Base-by-base conservation (phyloP, 2,329 filamentous ascomycete species). In the Phyllosticta citriasiana region DNA sequence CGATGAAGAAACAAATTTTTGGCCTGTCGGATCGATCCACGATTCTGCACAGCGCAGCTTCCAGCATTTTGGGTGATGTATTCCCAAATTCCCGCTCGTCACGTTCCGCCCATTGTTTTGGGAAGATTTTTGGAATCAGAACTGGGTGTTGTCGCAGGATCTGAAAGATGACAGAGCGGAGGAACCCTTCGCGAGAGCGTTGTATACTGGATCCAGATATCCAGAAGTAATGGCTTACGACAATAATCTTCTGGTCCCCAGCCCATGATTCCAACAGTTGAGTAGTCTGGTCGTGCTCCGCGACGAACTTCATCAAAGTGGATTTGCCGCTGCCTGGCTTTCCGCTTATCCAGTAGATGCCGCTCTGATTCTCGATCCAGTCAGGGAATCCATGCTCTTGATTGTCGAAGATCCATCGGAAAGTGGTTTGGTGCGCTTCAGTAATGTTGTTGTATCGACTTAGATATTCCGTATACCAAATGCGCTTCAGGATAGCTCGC, bases 311-410 rank as follows among this genome's bases (percentile, higher is more conserved):
- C 74, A 80, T 77, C n/a, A 80, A 61, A 0, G 76, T 79, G 0
- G 77, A 79, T 61, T 80, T 80, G 4, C 78, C 78, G 14, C 76
- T 75, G 0, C 78, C 78, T 0, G 77, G 72, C 55, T 78, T 80
- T 1, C 78, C 78, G 22, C 71, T 72, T 16, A 79, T 72, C 72
- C 75, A 61, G 33, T 61, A 61, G 5, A 61, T 26, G 12, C 40
- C 58, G 4, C 24, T n/a, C 0, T 22, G 16, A 3, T 35, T 25
- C 5, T 56, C 14, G 7, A 61, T 40, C 59, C 59, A 61, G 19
- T 61, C 40, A n/a, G 3, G 2, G 35, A 57, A 53, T 50, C 26
- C 22, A 22, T 35, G 3, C 3, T 57, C 12, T 22, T 7, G 9
- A 33, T 60, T n/a, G 24, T 53, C 53, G 14, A 61, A 61, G 5